Conservation (phyloP, 78 protist genomes). For the Dictyostelium citrinum region DNA sequence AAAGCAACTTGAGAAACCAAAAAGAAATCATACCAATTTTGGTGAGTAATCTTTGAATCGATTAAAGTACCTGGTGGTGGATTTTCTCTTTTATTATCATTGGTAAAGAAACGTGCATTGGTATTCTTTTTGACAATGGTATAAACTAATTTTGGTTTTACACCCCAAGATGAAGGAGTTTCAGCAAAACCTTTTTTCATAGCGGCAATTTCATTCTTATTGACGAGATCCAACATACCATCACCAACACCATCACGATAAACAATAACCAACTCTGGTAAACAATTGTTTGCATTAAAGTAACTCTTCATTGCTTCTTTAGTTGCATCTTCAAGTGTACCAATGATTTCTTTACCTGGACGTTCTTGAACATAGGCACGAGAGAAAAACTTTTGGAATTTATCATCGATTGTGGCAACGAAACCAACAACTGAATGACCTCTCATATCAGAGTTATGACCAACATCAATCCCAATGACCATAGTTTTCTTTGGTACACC, state of each 20-base stretch:
- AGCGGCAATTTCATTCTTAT: not conserved
- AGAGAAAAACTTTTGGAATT: not conserved
- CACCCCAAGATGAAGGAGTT: constrained; percentile 6
- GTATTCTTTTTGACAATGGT: constrained; percentile 73
- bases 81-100: not conserved
- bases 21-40: constrained; percentile 54
- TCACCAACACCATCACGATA: constrained; percentile 78
- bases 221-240: constrained; percentile 46
- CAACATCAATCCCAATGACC: constrained; percentile 57
- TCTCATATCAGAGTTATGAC: constrained; percentile 17
- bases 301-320: not conserved
- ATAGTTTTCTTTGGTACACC: constrained; percentile 12
- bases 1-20: constrained; percentile 24
- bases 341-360: constrained; percentile 58
- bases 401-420: not conserved
- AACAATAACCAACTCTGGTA: constrained; percentile 29
- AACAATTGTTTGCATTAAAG: not conserved
- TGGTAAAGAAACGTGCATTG: constrained; percentile 46
- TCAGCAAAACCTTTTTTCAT: not conserved
- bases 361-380: not conserved
- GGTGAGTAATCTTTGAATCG: not conserved
- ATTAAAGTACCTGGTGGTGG: constrained; percentile 69
- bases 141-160: constrained; percentile 34
- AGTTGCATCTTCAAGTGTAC: not conserved
- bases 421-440: constrained; percentile 37